Evolutionary conservation across 2,329 filamentous ascomycete species (phyloP).

Genomic region (Fusarium algeriense): DNA sequence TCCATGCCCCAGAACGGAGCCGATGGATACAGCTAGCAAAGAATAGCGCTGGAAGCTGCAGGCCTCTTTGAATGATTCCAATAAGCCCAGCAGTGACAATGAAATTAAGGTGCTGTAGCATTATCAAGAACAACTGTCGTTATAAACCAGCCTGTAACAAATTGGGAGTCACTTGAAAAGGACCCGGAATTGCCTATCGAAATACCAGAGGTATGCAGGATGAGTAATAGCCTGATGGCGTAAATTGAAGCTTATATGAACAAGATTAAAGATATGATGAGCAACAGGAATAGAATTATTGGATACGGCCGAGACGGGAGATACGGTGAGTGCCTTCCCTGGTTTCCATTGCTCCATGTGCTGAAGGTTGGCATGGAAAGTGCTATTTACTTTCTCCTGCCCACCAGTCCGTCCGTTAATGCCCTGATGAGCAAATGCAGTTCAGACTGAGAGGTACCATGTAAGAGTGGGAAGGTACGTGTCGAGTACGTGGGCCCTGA

Average conservation of each 20-base stretch:
- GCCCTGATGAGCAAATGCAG: neutral
- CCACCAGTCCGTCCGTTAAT: neutral
- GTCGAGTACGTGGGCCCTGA: conserved; percentile 37
- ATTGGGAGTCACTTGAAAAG: conserved; percentile 16
- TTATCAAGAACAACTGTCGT: conserved; percentile 1
- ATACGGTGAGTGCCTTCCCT: neutral
- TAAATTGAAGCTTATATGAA: neutral
- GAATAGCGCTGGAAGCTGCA: conserved; percentile 31
- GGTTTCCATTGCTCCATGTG: neutral
- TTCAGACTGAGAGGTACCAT: conserved; percentile 14
- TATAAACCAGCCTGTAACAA: neutral
- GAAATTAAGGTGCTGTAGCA: conserved; percentile 4
- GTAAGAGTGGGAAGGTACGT: conserved; percentile 35
- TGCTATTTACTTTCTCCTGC: neutral
- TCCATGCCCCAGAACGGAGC: conserved; percentile 12
- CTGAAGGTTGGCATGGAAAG: neutral
- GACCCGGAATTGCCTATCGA: conserved; percentile 1
- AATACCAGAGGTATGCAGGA: neutral
- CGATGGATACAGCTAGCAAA: conserved; percentile 29
- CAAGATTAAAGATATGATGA: neutral
- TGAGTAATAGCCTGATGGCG: neutral
- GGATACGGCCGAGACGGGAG: neutral
- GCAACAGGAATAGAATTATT: neutral
- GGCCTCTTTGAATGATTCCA: conserved; percentile 17
- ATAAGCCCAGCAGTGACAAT: conserved; percentile 34